Conservation (phyloP, 441 rosid genomes). For the Populus hybrid region DNA sequence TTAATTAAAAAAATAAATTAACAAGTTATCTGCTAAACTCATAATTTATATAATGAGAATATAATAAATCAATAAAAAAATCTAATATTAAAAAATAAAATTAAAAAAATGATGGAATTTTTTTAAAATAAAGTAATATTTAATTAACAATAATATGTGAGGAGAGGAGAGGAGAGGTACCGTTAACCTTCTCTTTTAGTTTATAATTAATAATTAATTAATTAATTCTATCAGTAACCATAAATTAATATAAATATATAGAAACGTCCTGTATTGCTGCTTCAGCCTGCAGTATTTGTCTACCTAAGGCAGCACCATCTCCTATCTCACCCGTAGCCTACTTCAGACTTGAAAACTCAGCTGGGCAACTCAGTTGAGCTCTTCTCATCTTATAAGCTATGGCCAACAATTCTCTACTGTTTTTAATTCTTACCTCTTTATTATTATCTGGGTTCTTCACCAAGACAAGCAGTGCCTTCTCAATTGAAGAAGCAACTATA, state of each 20-base stretch:
- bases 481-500: constrained; percentile 51
- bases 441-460: not conserved
- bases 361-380: not conserved
- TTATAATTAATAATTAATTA: too few species aligned
- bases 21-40: too few species aligned
- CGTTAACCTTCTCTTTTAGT: too few species aligned
- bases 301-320: not conserved
- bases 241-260: too few species aligned
- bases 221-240: not conserved
- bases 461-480: constrained; percentile 10
- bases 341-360: constrained; percentile 3
- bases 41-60: too few species aligned
- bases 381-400: not conserved
- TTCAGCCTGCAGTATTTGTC: not conserved
- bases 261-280: not conserved
- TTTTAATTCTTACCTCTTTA: not conserved
- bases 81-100: too few species aligned
- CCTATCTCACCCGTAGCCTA: not conserved
- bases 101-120: too few species aligned
- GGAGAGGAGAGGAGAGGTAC: too few species aligned
- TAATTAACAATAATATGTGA: too few species aligned
- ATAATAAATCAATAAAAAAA: too few species aligned
- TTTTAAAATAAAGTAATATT: too few species aligned
- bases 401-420: not conserved
- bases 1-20: too few species aligned